Base-by-base conservation (phyloP, 768 basidiomycete species). In the Sistotremastrum niveocremeum region DNA sequence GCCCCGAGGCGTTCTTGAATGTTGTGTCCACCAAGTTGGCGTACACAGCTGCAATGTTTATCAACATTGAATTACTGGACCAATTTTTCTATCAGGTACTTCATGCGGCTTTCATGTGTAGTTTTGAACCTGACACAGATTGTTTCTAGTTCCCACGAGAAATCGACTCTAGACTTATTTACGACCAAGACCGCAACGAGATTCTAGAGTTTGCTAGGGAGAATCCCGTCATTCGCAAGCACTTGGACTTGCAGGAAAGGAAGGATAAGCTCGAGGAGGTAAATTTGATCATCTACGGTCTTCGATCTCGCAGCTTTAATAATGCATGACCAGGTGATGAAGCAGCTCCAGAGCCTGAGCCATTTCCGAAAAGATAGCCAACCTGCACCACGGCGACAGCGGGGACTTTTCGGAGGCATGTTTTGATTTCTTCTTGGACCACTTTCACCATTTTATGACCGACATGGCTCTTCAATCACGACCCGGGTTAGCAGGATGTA, bases 231-330 rank as follows among this genome's bases (percentile, higher is more conserved):
- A 77, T 99, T 46, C 69, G 81, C 50, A 70, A 70, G 43, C 95
- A 99, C 59, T 70, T 99, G 12, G 93, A 98, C 48, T 65, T 99
- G 38, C 95, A 99, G 60, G 93, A 91, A 46, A 73, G 95, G 37
- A 99, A 98, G 57, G 93, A 99, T 62, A 97, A 97, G 64, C 71
- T 98, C 11, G 95, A 98, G 60, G 87, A 93, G 74, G 87, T 84
- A 51, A 51, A 61, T 52, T 30, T 20, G 32, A 33, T 4, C 7
- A 7, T 31, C n/a, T 38, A 5, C 8, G 3, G 36, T 20, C 44
- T 35, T 43, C 43, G 6, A 48, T 31, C 36, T 44, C 10, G 12
- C 37, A 50, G 33, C 50, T 52, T 36, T 34, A 5, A 31, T 55
- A 11, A 49, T 39, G 8, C 29, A n/a, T 3, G 7, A 47, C 0